A percentile compares a stretch with the other conserved stretches of the same genome.
These are phyloP conservation scores for Actinidia arguta DNA, from an alignment of 179 eudicot genomes.

Conservation along the genomic window DNA sequence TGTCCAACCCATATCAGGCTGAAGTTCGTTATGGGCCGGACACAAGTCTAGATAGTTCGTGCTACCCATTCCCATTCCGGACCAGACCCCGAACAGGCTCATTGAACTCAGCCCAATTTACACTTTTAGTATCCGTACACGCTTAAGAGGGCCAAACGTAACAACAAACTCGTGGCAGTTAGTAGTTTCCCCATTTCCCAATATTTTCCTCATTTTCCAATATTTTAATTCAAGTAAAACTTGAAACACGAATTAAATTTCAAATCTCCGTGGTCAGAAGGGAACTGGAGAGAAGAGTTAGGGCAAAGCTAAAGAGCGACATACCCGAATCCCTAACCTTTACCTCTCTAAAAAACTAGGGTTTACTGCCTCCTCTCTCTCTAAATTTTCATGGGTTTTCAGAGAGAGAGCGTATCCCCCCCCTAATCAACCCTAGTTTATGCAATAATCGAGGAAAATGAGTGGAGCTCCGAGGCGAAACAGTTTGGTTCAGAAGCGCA, in stretches of 20 bases:
- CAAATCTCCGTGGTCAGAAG: neutral
- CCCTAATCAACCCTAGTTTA: neutral
- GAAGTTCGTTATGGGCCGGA: no score
- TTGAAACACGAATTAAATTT: no score
- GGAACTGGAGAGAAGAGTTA: neutral
- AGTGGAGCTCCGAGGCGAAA: constrained; percentile 56
- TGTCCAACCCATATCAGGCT: no score
- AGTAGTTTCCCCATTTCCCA: no score
- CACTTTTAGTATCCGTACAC: no score
- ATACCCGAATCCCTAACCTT: neutral
- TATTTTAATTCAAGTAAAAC: no score
- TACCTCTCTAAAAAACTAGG: neutral
- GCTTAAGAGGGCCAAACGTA: neutral
- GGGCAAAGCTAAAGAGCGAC: constrained; percentile 7
- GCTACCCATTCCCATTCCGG: no score
- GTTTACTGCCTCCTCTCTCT: neutral
- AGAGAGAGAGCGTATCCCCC: neutral
- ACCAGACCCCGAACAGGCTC: no score
- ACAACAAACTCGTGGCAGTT: constrained; percentile 12
- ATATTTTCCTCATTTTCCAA: no score
- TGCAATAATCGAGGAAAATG: constrained; percentile 38
- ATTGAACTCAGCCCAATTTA: no score
- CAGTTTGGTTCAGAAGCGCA: constrained; percentile 51
- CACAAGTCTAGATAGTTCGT: no score
- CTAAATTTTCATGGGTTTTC: no score